A percentile compares a stretch with the other conserved stretches of the same genome.
Evolutionary conservation across 768 basidiomycete species (phyloP).

Genomic region (Russula abietina): DNA sequence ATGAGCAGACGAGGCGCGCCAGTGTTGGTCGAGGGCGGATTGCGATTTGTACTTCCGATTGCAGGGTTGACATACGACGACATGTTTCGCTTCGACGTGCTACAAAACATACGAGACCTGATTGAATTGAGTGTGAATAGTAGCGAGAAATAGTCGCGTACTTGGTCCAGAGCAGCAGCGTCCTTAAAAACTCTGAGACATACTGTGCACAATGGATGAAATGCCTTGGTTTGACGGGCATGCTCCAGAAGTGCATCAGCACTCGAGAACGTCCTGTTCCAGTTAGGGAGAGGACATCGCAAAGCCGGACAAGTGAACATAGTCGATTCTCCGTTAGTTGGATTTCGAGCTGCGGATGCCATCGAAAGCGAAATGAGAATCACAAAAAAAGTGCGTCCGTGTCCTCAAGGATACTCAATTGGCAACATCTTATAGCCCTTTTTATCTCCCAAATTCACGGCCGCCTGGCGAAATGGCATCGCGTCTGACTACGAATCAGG

Average conservation of each 20-base stretch:
- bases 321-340: neutral
- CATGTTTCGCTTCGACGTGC: conserved; percentile 23
- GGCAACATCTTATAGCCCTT: neutral
- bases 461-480: conserved; percentile 94
- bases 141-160: neutral
- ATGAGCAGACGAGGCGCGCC: conserved; percentile 19
- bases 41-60: conserved; percentile 17
- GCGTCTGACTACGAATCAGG: conserved; percentile 95
- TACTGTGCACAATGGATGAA: conserved; percentile 15
- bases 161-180: conserved; percentile 16
- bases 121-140: neutral
- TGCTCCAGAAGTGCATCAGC: conserved; percentile 18
- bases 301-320: conserved; percentile 10
- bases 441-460: conserved; percentile 29
- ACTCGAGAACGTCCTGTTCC: conserved; percentile 13
- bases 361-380: neutral
- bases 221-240: conserved; percentile 4
- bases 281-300: conserved; percentile 12
- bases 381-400: no score
- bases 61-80: conserved; percentile 16
- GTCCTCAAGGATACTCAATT: neutral
- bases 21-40: conserved; percentile 23
- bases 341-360: neutral
- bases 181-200: conserved; percentile 21
- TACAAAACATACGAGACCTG: neutral